Evolutionary conservation across 129 eudicot species (phyloP), one percentile per base, ranked within the genome.

Genomic region (Smallanthus sonchifolius): DNA sequence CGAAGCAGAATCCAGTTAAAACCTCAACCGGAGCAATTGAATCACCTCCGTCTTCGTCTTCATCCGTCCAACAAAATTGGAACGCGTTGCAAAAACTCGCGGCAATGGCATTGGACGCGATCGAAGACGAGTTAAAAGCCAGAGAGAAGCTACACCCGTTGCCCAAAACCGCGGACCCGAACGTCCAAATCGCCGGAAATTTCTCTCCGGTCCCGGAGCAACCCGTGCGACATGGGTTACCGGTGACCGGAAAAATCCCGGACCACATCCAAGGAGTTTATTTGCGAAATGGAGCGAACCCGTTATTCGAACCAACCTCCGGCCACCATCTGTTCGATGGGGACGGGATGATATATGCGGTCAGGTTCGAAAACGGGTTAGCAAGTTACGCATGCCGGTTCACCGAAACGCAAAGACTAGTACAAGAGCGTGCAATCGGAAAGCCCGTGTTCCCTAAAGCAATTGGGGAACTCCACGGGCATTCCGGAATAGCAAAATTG

Each of bases 301-400:
- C 89, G 9, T 70, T 82, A 14, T 80, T 79, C 54, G 72, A 86
- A 43, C 89, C 89, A 0, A 73, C 80, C 14, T 77, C 87, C 67
- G 89, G 89, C 54, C 89, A 86, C 59, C 89, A 86, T 64, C 64
- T 86, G 64, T 86, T 86, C 15, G 89, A 86, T 61, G 89, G 89
- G 0, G 89, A 86, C 16, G 89, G 89, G 3, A 86, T 86, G 89
- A 74, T 86, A 6, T 84, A 82, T 52, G 83, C 89, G 4, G 89
- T 86, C 2, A 83, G 66, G 16, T 79, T 86, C 69, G 80, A 82
- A 19, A 73, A 82, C 62, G 87, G 87, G 5, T 40, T 82, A 0
- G 89, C 84, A 5, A 86, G 89, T 65, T 86, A 82, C 68, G 80
- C 87, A 6, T 86, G 89, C 52, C 62, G 89, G 16, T 83, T 75